Base-by-base conservation (phyloP, 345 rosid species). In the Lumnitzera littorea region DNA sequence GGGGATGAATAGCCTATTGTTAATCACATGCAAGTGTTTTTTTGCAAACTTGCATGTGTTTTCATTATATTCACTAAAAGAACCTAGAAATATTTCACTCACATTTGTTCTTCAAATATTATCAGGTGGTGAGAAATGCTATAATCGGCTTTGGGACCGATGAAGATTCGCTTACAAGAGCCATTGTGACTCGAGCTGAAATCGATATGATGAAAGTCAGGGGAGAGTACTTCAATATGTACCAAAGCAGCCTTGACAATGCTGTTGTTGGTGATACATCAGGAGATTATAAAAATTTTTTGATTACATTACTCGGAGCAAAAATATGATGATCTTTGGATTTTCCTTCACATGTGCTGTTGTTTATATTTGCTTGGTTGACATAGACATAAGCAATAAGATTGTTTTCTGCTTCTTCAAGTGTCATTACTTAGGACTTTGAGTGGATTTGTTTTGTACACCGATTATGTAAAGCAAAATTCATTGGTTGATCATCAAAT, bases 111-210 rank as follows among this genome's bases (percentile, higher is more conserved):
- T 25, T 48, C 5, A 58, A 43, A 54, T 48, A 46, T 72, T 41
- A 50, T 46, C 76, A 91, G 91, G 91, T 88, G 27, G 60, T 90
- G 3, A 53, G 80, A 53, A 74, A 62, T 50, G 75, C 96, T 6
- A 72, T 88, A 7, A 55, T 69, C 12, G 95, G 99, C 14, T 48
- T 82, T 24, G 99, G 99, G 51, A 94, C 97, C 15, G 99, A 94
- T 57, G 96, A 90, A 74, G 86, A 86, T 67, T 72, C 95, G 11
- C 73, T 94, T 55, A 88, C 82, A 48, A 84, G 96, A 78, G 95
- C 78, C 13, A 82, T 90, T 17, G 78, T 90, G 69, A 68, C 75
- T 14, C 81, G 97, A 61, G 90, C 97, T 25, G 99, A 94, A 67
- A 65, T 83, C 0, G 99, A 94, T 78, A 16, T 78, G 91, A 79